Percentiles rank a stretch among this genome's conserved stretches.
These are phyloP conservation scores for Mycena crocata DNA, from an alignment of 768 basidiomycete genomes.

Conservation along the genomic window DNA sequence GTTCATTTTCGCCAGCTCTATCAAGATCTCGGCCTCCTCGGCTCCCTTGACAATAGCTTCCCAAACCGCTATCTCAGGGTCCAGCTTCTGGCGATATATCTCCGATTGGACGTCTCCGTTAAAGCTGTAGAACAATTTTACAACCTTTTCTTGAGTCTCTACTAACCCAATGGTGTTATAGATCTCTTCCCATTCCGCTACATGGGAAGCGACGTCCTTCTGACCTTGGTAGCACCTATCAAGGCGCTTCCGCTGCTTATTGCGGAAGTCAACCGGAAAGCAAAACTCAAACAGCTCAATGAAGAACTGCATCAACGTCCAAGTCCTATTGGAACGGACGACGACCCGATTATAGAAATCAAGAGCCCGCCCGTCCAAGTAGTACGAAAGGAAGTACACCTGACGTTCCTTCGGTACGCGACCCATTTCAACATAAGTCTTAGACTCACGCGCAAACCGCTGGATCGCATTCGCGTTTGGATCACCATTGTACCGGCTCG, in stretches of 20 bases:
- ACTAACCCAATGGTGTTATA: conserved; percentile 35
- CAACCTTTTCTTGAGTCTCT: conserved; percentile 31
- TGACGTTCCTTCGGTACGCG: conserved; percentile 21
- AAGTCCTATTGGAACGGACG: conserved; percentile 32
- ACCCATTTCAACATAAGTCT: conserved; percentile 36
- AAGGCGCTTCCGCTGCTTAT: conserved; percentile 1
- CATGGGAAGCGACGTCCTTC: conserved; percentile 33
- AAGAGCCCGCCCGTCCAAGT: conserved; percentile 44
- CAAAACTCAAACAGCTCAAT: conserved; percentile 48
- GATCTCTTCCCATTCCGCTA: conserved; percentile 36
- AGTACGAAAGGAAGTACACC: conserved; percentile 39
- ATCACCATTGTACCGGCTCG: conserved; percentile 41
- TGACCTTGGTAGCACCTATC: conserved; percentile 1
- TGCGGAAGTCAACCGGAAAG: conserved; percentile 45
- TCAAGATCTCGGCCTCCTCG: conserved; percentile 23
- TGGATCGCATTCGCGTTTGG: conserved; percentile 36
- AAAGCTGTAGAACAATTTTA: conserved; percentile 40
- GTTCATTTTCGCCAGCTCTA: not conserved
- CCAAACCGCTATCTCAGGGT: conserved; percentile 22
- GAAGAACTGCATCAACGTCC: conserved; percentile 44
- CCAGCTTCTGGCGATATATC: conserved; percentile 33
- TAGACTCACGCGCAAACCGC: conserved; percentile 39
- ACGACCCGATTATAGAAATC: conserved; percentile 40
- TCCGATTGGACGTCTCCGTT: conserved; percentile 31
- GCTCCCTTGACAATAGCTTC: conserved; percentile 40